These are phyloP conservation scores for Lecanicillium sp. DNA, from an alignment of 2,329 filamentous ascomycete species.

Conservation along the genomic window DNA sequence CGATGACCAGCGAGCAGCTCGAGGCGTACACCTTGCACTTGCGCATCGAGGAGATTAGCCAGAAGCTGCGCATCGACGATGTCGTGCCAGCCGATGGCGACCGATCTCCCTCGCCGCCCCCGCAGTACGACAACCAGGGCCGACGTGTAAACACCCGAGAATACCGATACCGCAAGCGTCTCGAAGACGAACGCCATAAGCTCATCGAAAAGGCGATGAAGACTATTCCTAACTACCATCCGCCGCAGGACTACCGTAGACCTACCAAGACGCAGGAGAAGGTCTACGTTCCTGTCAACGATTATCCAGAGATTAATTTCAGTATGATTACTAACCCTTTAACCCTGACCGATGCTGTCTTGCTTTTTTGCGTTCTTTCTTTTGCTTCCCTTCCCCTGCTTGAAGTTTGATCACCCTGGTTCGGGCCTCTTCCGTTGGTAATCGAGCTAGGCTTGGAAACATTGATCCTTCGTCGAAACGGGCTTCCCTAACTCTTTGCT, in stretches of 20 bases:
- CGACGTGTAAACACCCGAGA: conserved; percentile 98
- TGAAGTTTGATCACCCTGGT: conserved; percentile 33
- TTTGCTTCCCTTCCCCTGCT: conserved; percentile 15
- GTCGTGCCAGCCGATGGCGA: conserved; percentile 95
- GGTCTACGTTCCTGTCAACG: conserved; percentile 99
- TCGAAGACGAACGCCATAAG: conserved; percentile 98
- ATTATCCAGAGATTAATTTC: conserved; percentile 99
- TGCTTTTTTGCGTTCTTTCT: conserved; percentile 8
- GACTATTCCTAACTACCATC: conserved; percentile 98
- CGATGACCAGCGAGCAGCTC: conserved; percentile 97
- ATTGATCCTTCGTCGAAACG: conserved; percentile 26
- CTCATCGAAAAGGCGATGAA: conserved; percentile 99
- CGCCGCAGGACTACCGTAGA: conserved; percentile 94
- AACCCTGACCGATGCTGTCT: conserved; percentile 57
- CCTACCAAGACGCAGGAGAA: conserved; percentile 99
- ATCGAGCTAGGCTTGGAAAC: conserved; percentile 15
- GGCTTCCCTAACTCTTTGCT: conserved; percentile 24
- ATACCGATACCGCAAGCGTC: conserved; percentile 94
- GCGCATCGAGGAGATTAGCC: conserved; percentile 97
- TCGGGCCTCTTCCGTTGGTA: conserved; percentile 10
- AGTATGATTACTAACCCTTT: conserved; percentile 99
- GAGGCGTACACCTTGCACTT: conserved; percentile 95
- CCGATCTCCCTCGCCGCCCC: conserved; percentile 87
- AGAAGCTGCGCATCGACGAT: conserved; percentile 98
- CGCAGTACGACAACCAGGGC: conserved; percentile 98